Evolutionary conservation across 2,329 filamentous ascomycete species (phyloP).

Genomic region (Nemania sp.): DNA sequence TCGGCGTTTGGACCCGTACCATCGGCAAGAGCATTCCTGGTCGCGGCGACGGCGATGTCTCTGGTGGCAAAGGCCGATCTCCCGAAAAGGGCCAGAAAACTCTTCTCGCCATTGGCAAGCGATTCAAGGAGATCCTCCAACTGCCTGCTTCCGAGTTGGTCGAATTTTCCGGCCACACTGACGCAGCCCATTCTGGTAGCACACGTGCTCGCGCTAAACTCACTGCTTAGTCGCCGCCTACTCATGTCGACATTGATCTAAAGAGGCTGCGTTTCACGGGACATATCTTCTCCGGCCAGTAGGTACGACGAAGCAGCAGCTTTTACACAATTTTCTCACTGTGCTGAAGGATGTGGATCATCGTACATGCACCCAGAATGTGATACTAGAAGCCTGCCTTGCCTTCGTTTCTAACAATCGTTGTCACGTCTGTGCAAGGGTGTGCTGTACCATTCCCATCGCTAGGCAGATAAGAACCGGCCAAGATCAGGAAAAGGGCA

Average conservation of each 20-base stretch:
- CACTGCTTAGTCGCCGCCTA: slow-evolving; percentile 61
- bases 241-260: too few species aligned
- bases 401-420: too few species aligned
- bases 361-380: too few species aligned
- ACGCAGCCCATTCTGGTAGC: slow-evolving; percentile 89
- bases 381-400: too few species aligned
- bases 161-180: slow-evolving; percentile 96
- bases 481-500: too few species aligned
- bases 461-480: not conserved
- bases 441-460: not conserved
- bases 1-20: slow-evolving; percentile 95
- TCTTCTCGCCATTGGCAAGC: slow-evolving; percentile 79
- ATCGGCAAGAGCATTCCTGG: slow-evolving; percentile 81
- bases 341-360: too few species aligned
- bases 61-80: slow-evolving; percentile 76
- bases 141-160: slow-evolving; percentile 76
- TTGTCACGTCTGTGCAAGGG: not conserved
- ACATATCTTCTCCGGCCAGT: too few species aligned
- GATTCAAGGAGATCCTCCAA: slow-evolving; percentile 91
- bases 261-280: too few species aligned
- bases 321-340: too few species aligned
- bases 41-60: slow-evolving; percentile 72
- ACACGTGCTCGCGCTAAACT: slow-evolving; percentile 96
- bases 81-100: slow-evolving; percentile 83
- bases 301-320: too few species aligned